These are phyloP conservation scores for Oryza glaberrima DNA, from an alignment of 176 grass and related monocot genomes.

Conservation along the genomic window DNA sequence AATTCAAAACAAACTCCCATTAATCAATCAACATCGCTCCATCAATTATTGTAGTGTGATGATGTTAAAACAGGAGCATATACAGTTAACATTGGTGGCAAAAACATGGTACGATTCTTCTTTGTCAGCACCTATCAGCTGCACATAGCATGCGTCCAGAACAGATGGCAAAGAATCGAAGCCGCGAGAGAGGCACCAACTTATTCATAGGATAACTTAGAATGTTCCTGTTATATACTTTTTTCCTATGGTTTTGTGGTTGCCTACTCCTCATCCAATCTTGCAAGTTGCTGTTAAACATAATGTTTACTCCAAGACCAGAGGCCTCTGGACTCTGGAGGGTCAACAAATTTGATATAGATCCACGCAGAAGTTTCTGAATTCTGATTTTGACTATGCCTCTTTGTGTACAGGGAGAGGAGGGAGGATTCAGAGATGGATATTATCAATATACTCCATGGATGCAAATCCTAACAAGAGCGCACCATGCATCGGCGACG, in stretches of 20 bases:
- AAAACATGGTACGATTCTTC: not conserved
- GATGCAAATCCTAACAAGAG: constrained; percentile 57
- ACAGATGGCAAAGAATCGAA: constrained; percentile 7
- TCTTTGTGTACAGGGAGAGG: not conserved
- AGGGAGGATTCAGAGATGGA: not conserved
- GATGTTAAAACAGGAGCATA: not conserved
- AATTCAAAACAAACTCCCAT: not conserved
- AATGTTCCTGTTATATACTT: not conserved
- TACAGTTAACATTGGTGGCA: not conserved
- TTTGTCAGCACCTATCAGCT: not conserved
- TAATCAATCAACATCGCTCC: not conserved
- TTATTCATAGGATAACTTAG: not conserved
- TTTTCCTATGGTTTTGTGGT: not conserved
- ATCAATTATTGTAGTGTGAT: not conserved
- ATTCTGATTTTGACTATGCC: constrained; percentile 22
- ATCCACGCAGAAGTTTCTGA: constrained; percentile 28
- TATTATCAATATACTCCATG: not conserved
- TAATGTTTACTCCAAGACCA: not conserved
- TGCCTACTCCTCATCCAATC: constrained; percentile 30
- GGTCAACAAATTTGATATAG: constrained; percentile 36
- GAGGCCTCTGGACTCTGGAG: constrained; percentile 9
- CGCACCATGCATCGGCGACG: constrained; percentile 42
- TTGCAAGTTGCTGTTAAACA: not conserved
- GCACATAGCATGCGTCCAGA: not conserved
- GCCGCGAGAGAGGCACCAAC: not conserved